Conservation (phyloP, 1,284 basidiomycete species). For the Malassezia dermatis region DNA sequence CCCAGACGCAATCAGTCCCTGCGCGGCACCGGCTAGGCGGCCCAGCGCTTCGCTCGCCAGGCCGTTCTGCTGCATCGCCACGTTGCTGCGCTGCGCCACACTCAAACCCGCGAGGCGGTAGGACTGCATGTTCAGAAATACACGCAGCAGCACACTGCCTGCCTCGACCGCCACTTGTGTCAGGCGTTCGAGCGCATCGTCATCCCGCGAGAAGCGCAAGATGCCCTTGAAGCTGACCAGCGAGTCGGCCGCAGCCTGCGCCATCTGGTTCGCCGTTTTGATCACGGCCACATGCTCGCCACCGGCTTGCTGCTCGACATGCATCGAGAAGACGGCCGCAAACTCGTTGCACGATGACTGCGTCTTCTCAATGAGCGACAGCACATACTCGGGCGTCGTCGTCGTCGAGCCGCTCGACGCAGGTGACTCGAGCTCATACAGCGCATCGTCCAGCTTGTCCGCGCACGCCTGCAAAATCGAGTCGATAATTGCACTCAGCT, state of each 20-base stretch:
- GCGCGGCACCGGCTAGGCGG: constrained; percentile 76
- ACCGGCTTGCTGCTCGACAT: constrained; percentile 74
- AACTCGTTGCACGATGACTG: constrained; percentile 89
- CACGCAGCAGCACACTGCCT: constrained; percentile 75
- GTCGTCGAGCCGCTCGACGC: constrained; percentile 85
- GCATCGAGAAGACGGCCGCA: constrained; percentile 83
- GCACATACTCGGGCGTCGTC: constrained; percentile 91
- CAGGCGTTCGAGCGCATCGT: constrained; percentile 83
- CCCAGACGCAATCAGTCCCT: constrained; percentile 74
- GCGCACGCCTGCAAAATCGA: constrained; percentile 91
- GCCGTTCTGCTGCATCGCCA: constrained; percentile 79
- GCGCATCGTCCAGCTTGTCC: constrained; percentile 89
- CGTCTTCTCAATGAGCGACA: constrained; percentile 97
- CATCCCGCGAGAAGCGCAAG: constrained; percentile 77
- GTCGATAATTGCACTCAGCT: constrained; percentile 95
- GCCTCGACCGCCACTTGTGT: constrained; percentile 71
- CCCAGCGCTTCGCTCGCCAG: constrained; percentile 69
- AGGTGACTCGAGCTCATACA: constrained; percentile 94
- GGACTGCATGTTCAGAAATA: constrained; percentile 91
- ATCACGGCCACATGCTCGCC: constrained; percentile 96
- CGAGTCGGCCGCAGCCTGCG: constrained; percentile 83
- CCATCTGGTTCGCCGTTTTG: constrained; percentile 90
- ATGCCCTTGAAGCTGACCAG: constrained; percentile 88
- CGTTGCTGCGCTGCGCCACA: constrained; percentile 66
- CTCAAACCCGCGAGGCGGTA: constrained; percentile 61